Conservation (phyloP, 2,329 filamentous ascomycete genomes). For the Apiospora malaysiana region DNA sequence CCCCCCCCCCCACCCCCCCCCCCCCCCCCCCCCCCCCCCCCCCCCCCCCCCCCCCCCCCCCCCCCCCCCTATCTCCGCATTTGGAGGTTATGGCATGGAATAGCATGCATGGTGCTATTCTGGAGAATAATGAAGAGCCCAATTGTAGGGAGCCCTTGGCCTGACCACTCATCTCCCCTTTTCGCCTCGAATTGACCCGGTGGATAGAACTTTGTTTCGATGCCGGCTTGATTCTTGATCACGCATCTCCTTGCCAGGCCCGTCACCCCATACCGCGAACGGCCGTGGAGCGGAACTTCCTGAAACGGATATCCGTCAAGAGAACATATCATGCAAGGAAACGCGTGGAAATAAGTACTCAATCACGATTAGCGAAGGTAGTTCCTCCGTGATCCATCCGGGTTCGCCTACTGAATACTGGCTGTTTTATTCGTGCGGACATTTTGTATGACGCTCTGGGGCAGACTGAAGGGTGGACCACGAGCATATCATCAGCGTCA, state of each 20-base stretch:
- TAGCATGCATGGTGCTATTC: neutral
- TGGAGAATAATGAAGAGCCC: neutral
- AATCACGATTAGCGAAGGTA: neutral
- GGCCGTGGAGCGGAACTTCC: neutral
- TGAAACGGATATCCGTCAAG: neutral
- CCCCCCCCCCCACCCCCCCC: too few relatives aligned
- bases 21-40: too few relatives aligned
- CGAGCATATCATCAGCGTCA: neutral
- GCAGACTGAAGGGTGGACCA: neutral
- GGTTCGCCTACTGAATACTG: neutral
- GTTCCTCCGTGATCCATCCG: neutral
- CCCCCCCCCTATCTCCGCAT: neutral
- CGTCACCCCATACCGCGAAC: neutral
- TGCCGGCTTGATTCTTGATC: neutral
- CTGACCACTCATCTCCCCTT: neutral
- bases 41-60: too few relatives aligned
- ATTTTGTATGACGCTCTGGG: neutral
- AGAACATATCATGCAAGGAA: neutral
- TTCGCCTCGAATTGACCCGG: conserved; percentile 8
- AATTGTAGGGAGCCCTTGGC: neutral
- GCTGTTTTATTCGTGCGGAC: neutral
- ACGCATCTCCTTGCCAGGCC: neutral
- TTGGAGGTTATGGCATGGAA: neutral
- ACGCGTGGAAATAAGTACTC: too few relatives aligned
- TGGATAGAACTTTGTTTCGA: neutral